These are phyloP conservation scores for Aspergillus bridgeri DNA, from an alignment of 495 filamentous ascomycete genomes.

Conservation along the genomic window DNA sequence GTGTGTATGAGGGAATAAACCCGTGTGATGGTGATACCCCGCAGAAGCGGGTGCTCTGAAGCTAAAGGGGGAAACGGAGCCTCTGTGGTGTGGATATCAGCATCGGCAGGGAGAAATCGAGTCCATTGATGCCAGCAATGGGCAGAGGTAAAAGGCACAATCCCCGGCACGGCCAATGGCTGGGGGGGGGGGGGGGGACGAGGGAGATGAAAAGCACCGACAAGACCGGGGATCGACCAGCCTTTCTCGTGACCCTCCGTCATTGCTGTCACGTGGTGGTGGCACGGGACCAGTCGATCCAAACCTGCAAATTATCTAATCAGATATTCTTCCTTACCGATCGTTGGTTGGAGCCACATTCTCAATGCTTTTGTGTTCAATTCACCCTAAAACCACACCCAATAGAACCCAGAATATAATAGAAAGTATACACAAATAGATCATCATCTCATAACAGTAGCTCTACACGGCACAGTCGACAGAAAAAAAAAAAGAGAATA, in stretches of 20 bases:
- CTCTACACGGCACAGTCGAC: constrained; percentile 2
- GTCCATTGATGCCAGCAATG: background rate
- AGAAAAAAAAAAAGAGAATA: constrained; percentile 3
- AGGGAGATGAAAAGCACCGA: background rate
- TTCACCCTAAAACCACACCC: background rate
- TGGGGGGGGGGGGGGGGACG: background rate
- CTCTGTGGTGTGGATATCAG: background rate
- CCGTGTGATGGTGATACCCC: constrained; percentile 3
- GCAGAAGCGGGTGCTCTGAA: constrained; percentile 8
- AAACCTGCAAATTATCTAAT: background rate
- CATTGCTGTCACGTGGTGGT: background rate
- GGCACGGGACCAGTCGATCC: background rate
- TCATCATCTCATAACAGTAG: constrained; percentile 2
- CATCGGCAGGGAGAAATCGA: background rate
- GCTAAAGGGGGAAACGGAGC: background rate
- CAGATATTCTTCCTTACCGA: no score
- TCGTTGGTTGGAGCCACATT: no score
- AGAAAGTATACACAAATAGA: background rate
- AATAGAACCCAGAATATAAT: background rate
- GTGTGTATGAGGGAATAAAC: background rate
- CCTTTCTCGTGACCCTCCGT: background rate
- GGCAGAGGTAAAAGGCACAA: background rate
- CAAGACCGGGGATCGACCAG: background rate
- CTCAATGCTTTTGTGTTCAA: background rate
- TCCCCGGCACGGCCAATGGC: background rate